Evolutionary conservation across 2,329 filamentous ascomycete genomes (phyloP), one percentile per base, ranked within the genome.

Genomic region (Trichoderma sp.): DNA sequence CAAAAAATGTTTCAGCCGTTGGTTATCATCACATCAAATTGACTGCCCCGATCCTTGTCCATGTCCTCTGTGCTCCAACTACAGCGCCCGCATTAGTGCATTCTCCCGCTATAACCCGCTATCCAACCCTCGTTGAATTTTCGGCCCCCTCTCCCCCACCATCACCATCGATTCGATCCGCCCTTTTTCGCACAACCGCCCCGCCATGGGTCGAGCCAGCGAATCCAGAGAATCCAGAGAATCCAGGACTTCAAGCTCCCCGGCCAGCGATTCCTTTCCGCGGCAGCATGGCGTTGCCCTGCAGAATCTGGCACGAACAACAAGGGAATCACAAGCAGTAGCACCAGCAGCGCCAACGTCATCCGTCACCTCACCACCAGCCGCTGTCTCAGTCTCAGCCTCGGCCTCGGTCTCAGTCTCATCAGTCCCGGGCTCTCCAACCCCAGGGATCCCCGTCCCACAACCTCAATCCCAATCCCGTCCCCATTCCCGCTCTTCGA

Each of bases 241-340:
- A 67, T 70, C 72, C 75, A 76, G 71, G 63, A 73, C 70, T 62
- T 71, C 73, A 64, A 67, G 64, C 73, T 56, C 72, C 47, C 71
- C 75, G 65, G 71, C 74, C 72, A 70, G 74, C 73, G 76, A 75
- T 72, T 79, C 77, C 70, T 79, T 76, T 73, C 74, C 75, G 72
- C 71, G 74, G 74, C 77, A 74, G 70, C 77, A 77, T 71, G 77
- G 76, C 74, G 79, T 80, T 66, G 75, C 77, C 71, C 79, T 81
- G 69, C 77, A 78, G 73, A 78, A 77, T 75, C 78, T 81, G 75
- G 76, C 76, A 73, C 73, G 76, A 71, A 61, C 57, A 71, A 61
- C 57, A 67, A 14, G 15, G 24, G 57, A 21, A 34, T 18, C n/a
- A 60, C 18, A 56, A 24, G 11, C 34, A 28, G 60, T 28, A 60